Base-by-base conservation (phyloP, 129 eudicot genomes). In the Pulicaria dysenterica region DNA sequence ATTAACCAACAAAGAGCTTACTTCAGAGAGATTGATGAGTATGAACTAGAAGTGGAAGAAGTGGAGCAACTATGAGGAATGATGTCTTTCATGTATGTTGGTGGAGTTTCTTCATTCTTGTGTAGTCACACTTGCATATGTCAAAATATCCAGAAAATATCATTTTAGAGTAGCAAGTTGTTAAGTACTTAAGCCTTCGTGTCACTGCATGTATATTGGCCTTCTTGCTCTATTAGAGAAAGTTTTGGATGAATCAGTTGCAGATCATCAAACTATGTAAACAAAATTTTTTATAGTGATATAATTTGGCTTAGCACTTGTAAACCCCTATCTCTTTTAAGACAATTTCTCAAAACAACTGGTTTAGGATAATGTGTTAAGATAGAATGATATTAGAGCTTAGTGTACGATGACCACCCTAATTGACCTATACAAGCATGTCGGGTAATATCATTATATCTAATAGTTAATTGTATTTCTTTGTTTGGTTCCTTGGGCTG, bases 11-110 rank as follows among this genome's bases (percentile, higher is more conserved):
- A 85, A 74, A 83, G 59, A 58, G 94, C 91, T 70, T 87, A 85
- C 79, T 87, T 78, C 43, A 76, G 85, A 74, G 94, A 90, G 66
- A 75, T 85, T 80, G 96, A 90, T 46, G 87, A 83, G 48, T 90
- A 78, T 85, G 91, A 85, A 83, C 81, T 87, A 53, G 69, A 70
- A 67, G 91, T 63, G 59, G 96, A 90, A 80, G 78, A 74, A 74
- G 78, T 50, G 71, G 61, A 73, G 49, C 85, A 86, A 81, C 63
- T 75, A 31, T 80, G 67, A 69, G 58, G 54, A 76, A 64, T 24
- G 40, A 73, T 79, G 39, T 59, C 39, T 42, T 24, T 72, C 42
- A 47, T 38, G 39, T 43, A 53, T n/a, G 72, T 54, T 54, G 53
- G 24, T 15, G 41, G 51, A 50, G 17, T 70, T 24, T 24, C 31